Conservation (phyloP, 257 asterid genomes). For the Ilex aquifolium region DNA sequence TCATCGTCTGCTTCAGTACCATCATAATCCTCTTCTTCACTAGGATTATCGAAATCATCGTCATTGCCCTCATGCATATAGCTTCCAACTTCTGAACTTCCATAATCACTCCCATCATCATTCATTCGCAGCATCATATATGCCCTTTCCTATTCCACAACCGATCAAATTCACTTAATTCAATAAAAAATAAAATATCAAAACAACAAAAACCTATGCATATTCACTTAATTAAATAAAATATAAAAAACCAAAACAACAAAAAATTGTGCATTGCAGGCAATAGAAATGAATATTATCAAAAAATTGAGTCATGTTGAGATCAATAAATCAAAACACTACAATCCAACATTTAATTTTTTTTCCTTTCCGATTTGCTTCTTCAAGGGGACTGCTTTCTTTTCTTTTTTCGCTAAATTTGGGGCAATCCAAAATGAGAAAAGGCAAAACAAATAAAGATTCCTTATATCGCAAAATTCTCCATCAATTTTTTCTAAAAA, state of each 20-base stretch:
- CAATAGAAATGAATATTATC: background rate
- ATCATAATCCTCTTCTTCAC: conserved; percentile 70
- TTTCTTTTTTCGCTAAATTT: too few species aligned
- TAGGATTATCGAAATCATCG: conserved; percentile 53
- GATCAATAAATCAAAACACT: too few species aligned
- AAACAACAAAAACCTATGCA: background rate
- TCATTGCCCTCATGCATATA: conserved; percentile 37
- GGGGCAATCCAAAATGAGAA: too few species aligned
- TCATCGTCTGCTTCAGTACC: conserved; percentile 44
- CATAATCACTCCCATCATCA: conserved; percentile 51
- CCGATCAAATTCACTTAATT: conserved; percentile 1
- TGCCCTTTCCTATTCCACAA: conserved; percentile 71
- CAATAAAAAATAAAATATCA: background rate
- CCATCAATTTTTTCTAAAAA: too few species aligned
- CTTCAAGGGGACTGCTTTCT: too few species aligned
- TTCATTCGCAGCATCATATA: conserved; percentile 86
- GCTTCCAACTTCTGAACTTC: conserved; percentile 73
- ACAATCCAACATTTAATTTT: too few species aligned
- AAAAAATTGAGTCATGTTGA: background rate
- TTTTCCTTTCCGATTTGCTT: too few species aligned
- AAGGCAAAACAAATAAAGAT: too few species aligned
- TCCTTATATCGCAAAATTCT: too few species aligned
- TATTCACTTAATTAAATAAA: background rate
- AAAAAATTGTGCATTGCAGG: background rate
- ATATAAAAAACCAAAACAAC: background rate